These are phyloP conservation scores for Aspergillus udagawae DNA, from an alignment of 2,329 filamentous ascomycete genomes.

Conservation along the genomic window DNA sequence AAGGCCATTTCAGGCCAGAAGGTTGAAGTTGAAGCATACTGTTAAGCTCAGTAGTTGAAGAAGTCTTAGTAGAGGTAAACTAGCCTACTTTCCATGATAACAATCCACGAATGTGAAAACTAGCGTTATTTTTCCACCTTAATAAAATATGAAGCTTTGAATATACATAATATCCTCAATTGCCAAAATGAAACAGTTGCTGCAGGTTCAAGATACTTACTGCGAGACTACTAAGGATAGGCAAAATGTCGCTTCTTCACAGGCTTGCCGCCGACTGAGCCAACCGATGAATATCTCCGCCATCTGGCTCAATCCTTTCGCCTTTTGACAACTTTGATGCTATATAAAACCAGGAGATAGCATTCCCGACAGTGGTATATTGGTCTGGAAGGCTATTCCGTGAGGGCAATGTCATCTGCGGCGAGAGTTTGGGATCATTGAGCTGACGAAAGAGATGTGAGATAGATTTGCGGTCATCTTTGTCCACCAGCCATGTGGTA, in stretches of 20 bases:
- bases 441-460: constrained; percentile 60
- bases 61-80: no score
- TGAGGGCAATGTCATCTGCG: constrained; percentile 63
- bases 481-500: constrained; percentile 68
- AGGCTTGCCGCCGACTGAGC: constrained; percentile 31
- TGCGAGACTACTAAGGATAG: constrained; percentile 15
- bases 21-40: no score
- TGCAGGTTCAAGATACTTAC: constrained; percentile 24
- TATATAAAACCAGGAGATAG: constrained; percentile 68
- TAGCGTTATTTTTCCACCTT: no score
- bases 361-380: constrained; percentile 72
- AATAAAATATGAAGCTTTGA: no score
- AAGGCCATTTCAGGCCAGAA: no score
- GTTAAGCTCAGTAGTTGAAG: no score
- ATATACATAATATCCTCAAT: no score
- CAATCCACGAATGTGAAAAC: no score
- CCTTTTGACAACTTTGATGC: constrained; percentile 60
- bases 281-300: constrained; percentile 66
- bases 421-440: constrained; percentile 58
- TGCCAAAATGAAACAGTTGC: neutral
- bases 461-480: constrained; percentile 62
- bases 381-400: constrained; percentile 57
- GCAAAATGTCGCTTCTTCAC: no score
- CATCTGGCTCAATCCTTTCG: constrained; percentile 52
- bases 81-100: no score